Evolutionary conservation across 495 filamentous ascomycete genomes (phyloP), one percentile per base, ranked within the genome.

Genomic region (Penicillium diatomitis): DNA sequence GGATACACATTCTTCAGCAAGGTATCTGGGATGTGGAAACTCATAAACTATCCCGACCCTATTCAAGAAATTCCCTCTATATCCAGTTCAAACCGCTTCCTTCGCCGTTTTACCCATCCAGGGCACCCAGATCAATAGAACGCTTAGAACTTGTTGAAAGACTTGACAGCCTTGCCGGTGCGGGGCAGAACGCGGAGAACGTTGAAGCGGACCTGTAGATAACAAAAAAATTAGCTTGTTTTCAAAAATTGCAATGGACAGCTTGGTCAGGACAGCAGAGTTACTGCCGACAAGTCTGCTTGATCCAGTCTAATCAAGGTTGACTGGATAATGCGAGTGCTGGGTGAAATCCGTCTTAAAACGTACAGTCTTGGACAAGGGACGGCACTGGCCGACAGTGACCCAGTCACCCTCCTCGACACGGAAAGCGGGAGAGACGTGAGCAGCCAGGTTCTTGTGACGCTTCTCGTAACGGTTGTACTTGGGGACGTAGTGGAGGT

Each of bases 351-450:
- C 20, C 1, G 20, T 20, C 32, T 37, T 30, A 8, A 27, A 49
- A 84, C 87, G 54, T 87, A 97, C 91, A 58, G 94, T 99, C 87
- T 97, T 97, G 86, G 81, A 86, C 55, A 99, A 80, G 64, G 94
- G 94, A 70, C 92, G 76, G 85, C 94, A 97, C 80, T 97, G 91
- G 73, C 92, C 92, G 74, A 99, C 92, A 57, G 90, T 96, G 62
- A 99, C 92, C 77, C 88, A 85, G 74, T 99, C 94, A 81, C 92
- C 92, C 63, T 96, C 91, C 81, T 92, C 87, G 64, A 97, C 89
- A 92, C 92, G 92, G 87, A 99, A 99, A 71, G 91, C 91, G 62
- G 92, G 92, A 49, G 89, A 95, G 54, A 97, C 92, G 81, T 99
- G 92, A 54, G 91, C 94, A 59, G 92, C 86, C 39, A 99, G 78